phyloP scores from a whole-genome alignment of 2,329 filamentous ascomycete species.

The Phoma sp. region DNA sequence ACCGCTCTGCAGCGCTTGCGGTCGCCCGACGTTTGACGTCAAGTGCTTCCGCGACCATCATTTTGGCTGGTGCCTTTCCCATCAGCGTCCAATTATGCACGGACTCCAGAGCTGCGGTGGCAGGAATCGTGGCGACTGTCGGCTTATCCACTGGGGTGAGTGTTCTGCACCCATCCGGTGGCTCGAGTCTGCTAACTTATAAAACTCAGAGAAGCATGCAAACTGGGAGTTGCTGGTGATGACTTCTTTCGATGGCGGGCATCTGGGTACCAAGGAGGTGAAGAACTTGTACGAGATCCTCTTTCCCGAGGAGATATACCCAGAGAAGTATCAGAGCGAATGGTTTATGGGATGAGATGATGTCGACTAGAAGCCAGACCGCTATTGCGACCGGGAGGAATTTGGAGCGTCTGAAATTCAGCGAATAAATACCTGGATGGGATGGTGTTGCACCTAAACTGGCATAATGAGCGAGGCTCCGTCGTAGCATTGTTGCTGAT shows the following conservation, averaged over 20 bases:
- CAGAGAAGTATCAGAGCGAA: neutral
- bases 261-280: neutral
- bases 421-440: too few relatives aligned
- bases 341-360: neutral
- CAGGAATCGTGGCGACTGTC: neutral
- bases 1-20: neutral
- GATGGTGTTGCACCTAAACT: too few relatives aligned
- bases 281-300: neutral
- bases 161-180: neutral
- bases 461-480: too few relatives aligned
- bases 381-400: too few relatives aligned
- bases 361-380: too few relatives aligned
- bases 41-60: conserved; percentile 10
- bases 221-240: conserved; percentile 10
- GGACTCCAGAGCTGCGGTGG: neutral
- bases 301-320: neutral
- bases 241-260: neutral
- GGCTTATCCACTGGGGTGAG: conserved; percentile 6
- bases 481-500: too few relatives aligned
- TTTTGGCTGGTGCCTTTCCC: conserved; percentile 6
- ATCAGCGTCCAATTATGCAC: conserved; percentile 2
- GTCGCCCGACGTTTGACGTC: neutral
- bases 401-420: too few relatives aligned
- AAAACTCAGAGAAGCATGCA: neutral
- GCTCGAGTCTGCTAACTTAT: neutral